Percentiles rank a stretch among this genome's conserved stretches.
phyloP scores from a whole-genome alignment of 2,329 filamentous ascomycete genomes.

The Torrubiella hemipterigena region DNA sequence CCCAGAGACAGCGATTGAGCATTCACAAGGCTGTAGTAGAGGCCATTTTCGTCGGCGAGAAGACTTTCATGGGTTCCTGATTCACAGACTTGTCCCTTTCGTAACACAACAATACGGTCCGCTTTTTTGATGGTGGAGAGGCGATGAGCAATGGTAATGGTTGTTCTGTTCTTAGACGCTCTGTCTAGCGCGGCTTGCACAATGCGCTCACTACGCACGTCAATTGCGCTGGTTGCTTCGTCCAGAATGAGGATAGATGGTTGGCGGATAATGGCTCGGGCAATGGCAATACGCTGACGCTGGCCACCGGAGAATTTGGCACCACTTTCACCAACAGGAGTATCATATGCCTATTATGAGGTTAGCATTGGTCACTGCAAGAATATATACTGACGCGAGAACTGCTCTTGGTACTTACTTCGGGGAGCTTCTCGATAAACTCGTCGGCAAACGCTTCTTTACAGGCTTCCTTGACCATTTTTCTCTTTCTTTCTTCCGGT shows the following conservation, averaged over 20 bases:
- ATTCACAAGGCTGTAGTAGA: slow-evolving; percentile 57
- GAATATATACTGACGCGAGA: background rate
- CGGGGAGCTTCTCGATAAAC: slow-evolving; percentile 52
- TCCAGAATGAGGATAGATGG: slow-evolving; percentile 64
- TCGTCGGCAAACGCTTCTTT: slow-evolving; percentile 57
- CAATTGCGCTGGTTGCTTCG: slow-evolving; percentile 61
- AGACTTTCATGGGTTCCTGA: slow-evolving; percentile 65
- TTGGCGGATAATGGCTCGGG: slow-evolving; percentile 59
- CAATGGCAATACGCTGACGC: slow-evolving; percentile 71
- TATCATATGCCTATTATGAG: slow-evolving; percentile 49
- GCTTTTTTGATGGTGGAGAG: slow-evolving; percentile 67
- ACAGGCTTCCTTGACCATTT: slow-evolving; percentile 52
- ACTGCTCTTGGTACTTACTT: slow-evolving; percentile 19
- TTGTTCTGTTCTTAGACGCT: slow-evolving; percentile 52
- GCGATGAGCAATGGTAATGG: slow-evolving; percentile 63
- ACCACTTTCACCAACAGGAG: slow-evolving; percentile 64
- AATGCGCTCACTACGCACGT: slow-evolving; percentile 40
- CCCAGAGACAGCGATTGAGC: slow-evolving; percentile 47
- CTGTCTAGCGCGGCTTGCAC: slow-evolving; percentile 50
- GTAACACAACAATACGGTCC: slow-evolving; percentile 66
- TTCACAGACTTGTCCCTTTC: slow-evolving; percentile 59
- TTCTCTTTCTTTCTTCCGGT: slow-evolving; percentile 40
- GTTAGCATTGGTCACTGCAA: slow-evolving; percentile 6
- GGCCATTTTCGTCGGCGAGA: slow-evolving; percentile 43
- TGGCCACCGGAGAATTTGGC: slow-evolving; percentile 76